Evolutionary conservation across 306 rosid genomes (phyloP), one percentile per base, ranked within the genome.

Genomic region (Adenanthera pavonina): DNA sequence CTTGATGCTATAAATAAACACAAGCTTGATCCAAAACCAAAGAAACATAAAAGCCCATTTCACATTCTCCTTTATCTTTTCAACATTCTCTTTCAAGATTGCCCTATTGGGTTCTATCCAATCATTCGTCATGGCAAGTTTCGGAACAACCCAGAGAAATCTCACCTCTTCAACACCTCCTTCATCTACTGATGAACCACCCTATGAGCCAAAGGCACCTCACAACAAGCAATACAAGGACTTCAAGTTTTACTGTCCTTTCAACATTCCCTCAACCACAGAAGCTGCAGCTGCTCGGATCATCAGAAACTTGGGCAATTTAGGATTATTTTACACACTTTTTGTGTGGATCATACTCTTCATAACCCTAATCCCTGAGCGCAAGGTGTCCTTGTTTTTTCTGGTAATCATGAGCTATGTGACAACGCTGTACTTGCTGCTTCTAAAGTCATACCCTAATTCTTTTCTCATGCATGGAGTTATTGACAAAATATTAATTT

Each of bases 281-380:
- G 95, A 91, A 85, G 85, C 87, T 2, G 86, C 92, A 0, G 85
- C 87, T 0, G 41, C 65, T 1, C 79, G 93, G 1, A 78, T 89
- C 44, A 75, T 75, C 38, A 68, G 69, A 79, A 91, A 88, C 87
- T 46, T 86, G 1, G 72, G 25, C 11, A 80, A 51, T 74, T 84
- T 69, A 11, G 88, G 92, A 13, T 60, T 85, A 43, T 88, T 84
- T 52, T 88, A 86, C 44, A n/a, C n/a, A n/a, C n/a, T n/a, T n/a
- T n/a, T n/a, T n/a, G n/a, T n/a, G n/a, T n/a, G n/a, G n/a, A n/a
- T n/a, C n/a, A n/a, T n/a, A n/a, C n/a, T n/a, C n/a, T n/a, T n/a
- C n/a, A n/a, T n/a, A n/a, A n/a, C n/a, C n/a, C n/a, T n/a, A n/a
- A n/a, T n/a, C n/a, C n/a, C n/a, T n/a, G n/a, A n/a, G n/a, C n/a